These are phyloP conservation scores for Epithele typhae DNA, from an alignment of 768 basidiomycete genomes.

Conservation along the genomic window DNA sequence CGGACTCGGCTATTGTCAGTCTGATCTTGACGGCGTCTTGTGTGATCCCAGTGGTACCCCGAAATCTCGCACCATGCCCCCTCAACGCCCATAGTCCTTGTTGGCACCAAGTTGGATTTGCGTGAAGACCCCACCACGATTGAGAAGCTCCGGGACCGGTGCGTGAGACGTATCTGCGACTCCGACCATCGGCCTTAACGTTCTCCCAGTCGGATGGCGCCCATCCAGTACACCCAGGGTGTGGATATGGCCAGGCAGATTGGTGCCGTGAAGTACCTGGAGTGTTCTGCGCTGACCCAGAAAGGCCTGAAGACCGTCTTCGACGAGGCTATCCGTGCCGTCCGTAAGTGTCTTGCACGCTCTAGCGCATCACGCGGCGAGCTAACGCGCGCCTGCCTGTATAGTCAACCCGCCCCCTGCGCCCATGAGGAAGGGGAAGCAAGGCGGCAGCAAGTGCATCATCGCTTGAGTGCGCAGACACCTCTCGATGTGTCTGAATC, in stretches of 20 bases:
- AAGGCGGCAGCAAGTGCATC: slow-evolving; percentile 50
- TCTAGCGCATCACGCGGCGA: too few relatives aligned
- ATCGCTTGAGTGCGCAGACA: slow-evolving; percentile 56
- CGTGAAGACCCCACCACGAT: slow-evolving; percentile 93
- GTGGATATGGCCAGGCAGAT: slow-evolving; percentile 91
- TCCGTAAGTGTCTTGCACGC: slow-evolving; percentile 70
- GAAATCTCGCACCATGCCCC: slow-evolving; percentile 98
- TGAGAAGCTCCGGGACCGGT: slow-evolving; percentile 91
- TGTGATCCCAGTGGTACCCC: slow-evolving; percentile 74
- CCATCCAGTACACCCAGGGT: slow-evolving; percentile 90
- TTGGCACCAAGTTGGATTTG: slow-evolving; percentile 96
- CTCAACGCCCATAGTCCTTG: slow-evolving; percentile 86
- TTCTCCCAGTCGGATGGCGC: slow-evolving; percentile 79
- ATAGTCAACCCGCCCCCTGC: slow-evolving; percentile 73
- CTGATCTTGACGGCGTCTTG: slow-evolving; percentile 9
- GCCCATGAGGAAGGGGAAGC: slow-evolving; percentile 47
- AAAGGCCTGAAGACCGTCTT: slow-evolving; percentile 99
- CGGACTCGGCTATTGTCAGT: slow-evolving; percentile 4
- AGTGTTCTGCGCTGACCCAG: slow-evolving; percentile 95
- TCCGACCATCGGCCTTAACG: slow-evolving; percentile 4
- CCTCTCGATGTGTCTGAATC: slow-evolving; percentile 6
- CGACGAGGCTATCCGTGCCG: slow-evolving; percentile 97
- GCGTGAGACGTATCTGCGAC: slow-evolving; percentile 19
- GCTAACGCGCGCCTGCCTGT: too few relatives aligned
- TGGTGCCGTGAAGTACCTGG: slow-evolving; percentile 92